These are phyloP conservation scores for Prunus yedoensis DNA, from an alignment of 331 rosid genomes.

Conservation along the genomic window DNA sequence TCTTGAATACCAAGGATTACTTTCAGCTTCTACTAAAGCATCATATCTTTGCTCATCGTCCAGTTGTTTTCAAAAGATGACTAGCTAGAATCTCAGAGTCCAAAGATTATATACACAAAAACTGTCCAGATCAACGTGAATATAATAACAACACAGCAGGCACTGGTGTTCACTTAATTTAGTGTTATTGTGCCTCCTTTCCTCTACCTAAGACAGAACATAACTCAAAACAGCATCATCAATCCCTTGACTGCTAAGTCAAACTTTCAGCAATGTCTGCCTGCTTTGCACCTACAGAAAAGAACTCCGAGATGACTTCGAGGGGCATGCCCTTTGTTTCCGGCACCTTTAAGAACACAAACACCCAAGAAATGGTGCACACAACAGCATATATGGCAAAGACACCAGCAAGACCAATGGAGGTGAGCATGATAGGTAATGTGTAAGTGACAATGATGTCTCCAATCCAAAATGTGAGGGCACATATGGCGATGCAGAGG, in stretches of 20 bases:
- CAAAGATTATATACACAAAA: conserved; percentile 10
- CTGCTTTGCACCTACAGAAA: conserved; percentile 29
- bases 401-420: conserved; percentile 27
- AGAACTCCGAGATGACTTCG: conserved; percentile 35
- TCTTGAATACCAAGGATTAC: too few relatives aligned
- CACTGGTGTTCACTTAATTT: background rate
- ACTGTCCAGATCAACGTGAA: background rate
- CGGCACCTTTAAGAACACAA: conserved; percentile 29
- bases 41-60: background rate
- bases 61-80: background rate
- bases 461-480: conserved; percentile 32
- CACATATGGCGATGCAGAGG: conserved; percentile 30
- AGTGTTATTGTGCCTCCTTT: conserved; percentile 10
- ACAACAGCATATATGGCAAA: conserved; percentile 29
- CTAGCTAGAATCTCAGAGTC: background rate
- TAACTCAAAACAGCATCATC: background rate
- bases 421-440: conserved; percentile 27
- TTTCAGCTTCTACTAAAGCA: too few relatives aligned
- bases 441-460: conserved; percentile 33
- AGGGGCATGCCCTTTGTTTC: conserved; percentile 37
- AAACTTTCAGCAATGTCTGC: conserved; percentile 4
- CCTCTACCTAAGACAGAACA: background rate
- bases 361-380: conserved; percentile 29
- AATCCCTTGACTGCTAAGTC: background rate
- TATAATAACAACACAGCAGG: conserved; percentile 12